These are phyloP conservation scores for Populus ilicifolia DNA, from an alignment of 345 rosid genomes.

Conservation along the genomic window DNA sequence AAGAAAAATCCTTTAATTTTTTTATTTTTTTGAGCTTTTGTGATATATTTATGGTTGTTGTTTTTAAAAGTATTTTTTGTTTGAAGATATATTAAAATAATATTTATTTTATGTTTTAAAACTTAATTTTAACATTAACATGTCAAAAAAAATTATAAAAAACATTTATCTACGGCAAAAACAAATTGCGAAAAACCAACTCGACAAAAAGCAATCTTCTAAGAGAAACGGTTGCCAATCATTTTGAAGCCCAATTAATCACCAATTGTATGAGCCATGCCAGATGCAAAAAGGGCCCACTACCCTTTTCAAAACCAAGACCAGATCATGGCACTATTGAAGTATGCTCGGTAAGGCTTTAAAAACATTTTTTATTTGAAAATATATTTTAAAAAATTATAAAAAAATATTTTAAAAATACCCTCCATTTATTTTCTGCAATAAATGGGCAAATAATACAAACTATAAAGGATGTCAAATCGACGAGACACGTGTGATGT, in stretches of 20 bases:
- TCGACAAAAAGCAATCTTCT: background rate
- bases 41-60: rapidly evolving
- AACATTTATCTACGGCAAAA: no score
- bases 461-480: background rate
- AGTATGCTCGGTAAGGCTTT: no score
- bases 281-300: slow-evolving; percentile 11
- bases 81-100: no score
- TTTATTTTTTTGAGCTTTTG: no score
- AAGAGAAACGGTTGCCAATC: background rate
- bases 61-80: no score
- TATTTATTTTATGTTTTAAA: no score
- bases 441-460: background rate
- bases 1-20: no score
- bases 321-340: background rate
- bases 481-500: slow-evolving; percentile 23
- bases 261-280: background rate
- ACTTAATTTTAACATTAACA: no score
- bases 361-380: no score
- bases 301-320: background rate
- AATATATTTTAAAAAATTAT: no score
- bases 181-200: background rate
- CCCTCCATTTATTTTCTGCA: background rate
- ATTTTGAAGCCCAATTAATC: slow-evolving; percentile 5
- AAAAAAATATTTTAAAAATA: no score
- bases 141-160: no score